Evolutionary conservation across 768 basidiomycete species (phyloP), one percentile per base, ranked within the genome.

Genomic region (Phlebiopsis gigantea): DNA sequence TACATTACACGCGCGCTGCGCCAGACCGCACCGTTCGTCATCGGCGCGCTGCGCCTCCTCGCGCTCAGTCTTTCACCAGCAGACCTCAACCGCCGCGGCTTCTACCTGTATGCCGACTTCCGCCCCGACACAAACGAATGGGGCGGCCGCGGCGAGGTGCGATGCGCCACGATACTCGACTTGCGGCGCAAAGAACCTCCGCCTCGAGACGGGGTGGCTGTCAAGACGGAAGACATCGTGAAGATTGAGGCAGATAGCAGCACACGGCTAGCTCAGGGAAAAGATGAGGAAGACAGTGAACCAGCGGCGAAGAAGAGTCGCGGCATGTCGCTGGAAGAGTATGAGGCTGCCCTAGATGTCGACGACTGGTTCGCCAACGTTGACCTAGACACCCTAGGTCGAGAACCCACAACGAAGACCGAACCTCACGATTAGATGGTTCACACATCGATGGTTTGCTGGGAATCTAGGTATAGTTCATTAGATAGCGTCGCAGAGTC

Each of bases 81-180:
- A 45, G 83, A 87, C 50, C 74, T 92, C 19, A 88, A 86, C 64
- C 67, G 66, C 46, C 73, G 77, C 55, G 96, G 87, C 8, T 94
- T 88, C 75, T 72, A 77, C 19, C 75, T 98, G 43, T 98, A 98
- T 68, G 81, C 84, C 24, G 87, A 90, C 17, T 97, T 98, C 69
- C 84, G 95, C 57, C 95, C 95, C 9, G 75, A 77, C 12, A 85
- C 84, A 0, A 83, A 83, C 25, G 84, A 82, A 24, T 98, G 95
- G 95, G 95, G 95, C 5, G 81, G 87, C 68, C 79, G 82, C 55
- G 89, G 85, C 2, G 84, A 90, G 62, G 74, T 97, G 25, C 77
- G 77, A 34, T 90, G 88, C 65, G 76, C 77, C 42, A 81, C 66
- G 29, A 87, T 98, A 49, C 75, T 98, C 29, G 78, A 66, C 19